A percentile compares a stretch with the other conserved stretches of the same genome.
phyloP scores from a whole-genome alignment of 495 filamentous ascomycete species.

The Bryoglossum gracile region DNA sequence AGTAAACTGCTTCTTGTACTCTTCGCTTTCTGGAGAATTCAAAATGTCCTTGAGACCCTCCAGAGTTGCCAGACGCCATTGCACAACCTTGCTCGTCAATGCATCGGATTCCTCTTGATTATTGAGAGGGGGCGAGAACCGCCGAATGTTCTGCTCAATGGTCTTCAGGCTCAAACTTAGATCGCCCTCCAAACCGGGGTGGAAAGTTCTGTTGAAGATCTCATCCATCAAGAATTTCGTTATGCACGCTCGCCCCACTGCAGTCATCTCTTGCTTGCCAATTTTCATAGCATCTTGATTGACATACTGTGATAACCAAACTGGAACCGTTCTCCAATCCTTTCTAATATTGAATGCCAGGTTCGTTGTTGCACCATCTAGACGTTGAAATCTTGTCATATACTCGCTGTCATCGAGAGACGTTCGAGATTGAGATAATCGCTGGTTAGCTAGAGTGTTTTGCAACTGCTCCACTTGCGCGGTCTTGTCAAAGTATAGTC shows the following conservation, averaged over 20 bases:
- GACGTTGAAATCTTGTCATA: constrained; percentile 75
- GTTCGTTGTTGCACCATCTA: constrained; percentile 93
- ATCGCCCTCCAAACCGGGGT: constrained; percentile 69
- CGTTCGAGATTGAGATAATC: constrained; percentile 88
- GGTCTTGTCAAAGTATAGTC: constrained; percentile 94
- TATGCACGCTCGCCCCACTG: constrained; percentile 84
- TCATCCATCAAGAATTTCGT: constrained; percentile 88
- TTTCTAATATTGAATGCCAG: constrained; percentile 92
- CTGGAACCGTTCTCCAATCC: constrained; percentile 74
- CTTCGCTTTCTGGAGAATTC: constrained; percentile 51
- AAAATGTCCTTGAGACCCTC: constrained; percentile 78
- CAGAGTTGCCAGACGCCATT: constrained; percentile 88
- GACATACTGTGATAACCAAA: constrained; percentile 69
- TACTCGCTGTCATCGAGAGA: constrained; percentile 97
- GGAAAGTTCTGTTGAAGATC: constrained; percentile 84
- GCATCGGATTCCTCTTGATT: constrained; percentile 88
- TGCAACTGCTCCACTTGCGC: constrained; percentile 90
- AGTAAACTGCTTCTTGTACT: constrained; percentile 58
- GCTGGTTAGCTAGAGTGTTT: constrained; percentile 91
- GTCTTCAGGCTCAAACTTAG: constrained; percentile 73
- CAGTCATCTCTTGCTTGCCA: constrained; percentile 95
- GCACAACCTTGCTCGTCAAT: constrained; percentile 75
- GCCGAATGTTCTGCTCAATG: constrained; percentile 85
- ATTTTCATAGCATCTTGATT: constrained; percentile 74
- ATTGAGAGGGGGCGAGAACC: constrained; percentile 56